phyloP scores from a whole-genome alignment of 306 rosid genomes.

The Betula pendula region DNA sequence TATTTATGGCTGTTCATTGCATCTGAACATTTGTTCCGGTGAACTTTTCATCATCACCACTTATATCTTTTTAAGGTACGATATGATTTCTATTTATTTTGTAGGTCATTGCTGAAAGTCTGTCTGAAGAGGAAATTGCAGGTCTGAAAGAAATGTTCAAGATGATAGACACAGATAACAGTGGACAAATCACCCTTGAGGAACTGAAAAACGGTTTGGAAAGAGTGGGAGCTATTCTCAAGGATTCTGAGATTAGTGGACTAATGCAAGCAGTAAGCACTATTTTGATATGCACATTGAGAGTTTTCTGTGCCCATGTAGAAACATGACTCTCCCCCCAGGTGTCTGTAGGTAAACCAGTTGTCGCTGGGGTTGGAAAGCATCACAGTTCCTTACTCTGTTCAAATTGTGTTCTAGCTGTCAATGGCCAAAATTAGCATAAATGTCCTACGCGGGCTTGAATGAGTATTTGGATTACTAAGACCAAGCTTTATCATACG shows the following conservation, averaged over 20 bases:
- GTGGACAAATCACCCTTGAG: slow-evolving; percentile 87
- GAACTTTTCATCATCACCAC: not conserved
- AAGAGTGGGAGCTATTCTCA: slow-evolving; percentile 71
- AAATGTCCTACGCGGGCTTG: not conserved
- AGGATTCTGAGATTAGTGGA: slow-evolving; percentile 80
- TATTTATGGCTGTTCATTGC: not conserved
- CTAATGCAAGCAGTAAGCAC: slow-evolving; percentile 83
- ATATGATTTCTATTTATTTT: slow-evolving; percentile 21
- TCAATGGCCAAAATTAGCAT: not conserved
- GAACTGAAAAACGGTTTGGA: slow-evolving; percentile 85
- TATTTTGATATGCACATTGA: slow-evolving; percentile 14
- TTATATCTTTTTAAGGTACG: slow-evolving; percentile 28
- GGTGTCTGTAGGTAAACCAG: not conserved
- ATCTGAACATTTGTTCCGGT: slow-evolving; percentile 2
- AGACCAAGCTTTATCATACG: not conserved
- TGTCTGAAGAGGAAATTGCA: slow-evolving; percentile 94
- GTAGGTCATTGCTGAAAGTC: slow-evolving; percentile 86
- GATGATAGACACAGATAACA: slow-evolving; percentile 86
- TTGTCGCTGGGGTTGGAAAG: not conserved
- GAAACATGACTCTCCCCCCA: too few relatives aligned
- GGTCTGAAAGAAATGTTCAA: slow-evolving; percentile 93
- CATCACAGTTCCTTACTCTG: not conserved
- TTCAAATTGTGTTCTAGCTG: not conserved
- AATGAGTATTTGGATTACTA: not conserved
- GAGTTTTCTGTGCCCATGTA: slow-evolving; percentile 13